These are phyloP conservation scores for Amauroascus verrucosus DNA, from an alignment of 2,329 filamentous ascomycete species.

Conservation along the genomic window DNA sequence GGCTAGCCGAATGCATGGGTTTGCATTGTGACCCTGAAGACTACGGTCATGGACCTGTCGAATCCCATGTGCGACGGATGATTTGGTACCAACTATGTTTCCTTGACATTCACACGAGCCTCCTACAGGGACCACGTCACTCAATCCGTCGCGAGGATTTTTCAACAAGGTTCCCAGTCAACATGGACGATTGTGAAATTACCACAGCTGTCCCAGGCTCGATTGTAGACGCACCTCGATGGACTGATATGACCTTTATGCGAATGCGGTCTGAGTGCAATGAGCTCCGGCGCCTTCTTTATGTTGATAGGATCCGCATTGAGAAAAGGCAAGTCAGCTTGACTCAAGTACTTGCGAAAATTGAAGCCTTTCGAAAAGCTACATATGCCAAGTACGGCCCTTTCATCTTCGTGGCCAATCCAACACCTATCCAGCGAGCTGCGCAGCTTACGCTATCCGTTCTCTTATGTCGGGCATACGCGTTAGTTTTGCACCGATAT, in stretches of 20 bases:
- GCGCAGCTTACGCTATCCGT: slow-evolving; percentile 56
- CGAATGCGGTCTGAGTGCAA: slow-evolving; percentile 62
- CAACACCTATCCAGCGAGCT: slow-evolving; percentile 50
- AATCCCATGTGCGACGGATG: slow-evolving; percentile 60
- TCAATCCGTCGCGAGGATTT: slow-evolving; percentile 65
- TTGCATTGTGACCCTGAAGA: slow-evolving; percentile 59
- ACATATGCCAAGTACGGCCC: slow-evolving; percentile 57
- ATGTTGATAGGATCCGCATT: slow-evolving; percentile 57
- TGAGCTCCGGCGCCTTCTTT: slow-evolving; percentile 61
- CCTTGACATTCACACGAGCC: slow-evolving; percentile 63
- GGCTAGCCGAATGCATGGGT: slow-evolving; percentile 68
- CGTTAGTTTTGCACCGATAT: slow-evolving; percentile 60
- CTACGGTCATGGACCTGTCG: slow-evolving; percentile 56
- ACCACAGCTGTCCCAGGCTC: slow-evolving; percentile 32
- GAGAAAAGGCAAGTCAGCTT: slow-evolving; percentile 53
- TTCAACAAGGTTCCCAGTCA: slow-evolving; percentile 61
- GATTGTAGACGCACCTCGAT: slow-evolving; percentile 43
- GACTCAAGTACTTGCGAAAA: slow-evolving; percentile 55
- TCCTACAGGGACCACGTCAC: slow-evolving; percentile 61
- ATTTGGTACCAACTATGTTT: slow-evolving; percentile 72
- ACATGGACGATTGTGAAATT: slow-evolving; percentile 59
- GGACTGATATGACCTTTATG: slow-evolving; percentile 58
- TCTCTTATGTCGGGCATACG: slow-evolving; percentile 52
- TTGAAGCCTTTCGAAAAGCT: slow-evolving; percentile 56
- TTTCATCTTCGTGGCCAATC: slow-evolving; percentile 47